These are phyloP conservation scores for Phytophthora cryptogea DNA, from an alignment of 352 stramenopile genomes.

Conservation along the genomic window DNA sequence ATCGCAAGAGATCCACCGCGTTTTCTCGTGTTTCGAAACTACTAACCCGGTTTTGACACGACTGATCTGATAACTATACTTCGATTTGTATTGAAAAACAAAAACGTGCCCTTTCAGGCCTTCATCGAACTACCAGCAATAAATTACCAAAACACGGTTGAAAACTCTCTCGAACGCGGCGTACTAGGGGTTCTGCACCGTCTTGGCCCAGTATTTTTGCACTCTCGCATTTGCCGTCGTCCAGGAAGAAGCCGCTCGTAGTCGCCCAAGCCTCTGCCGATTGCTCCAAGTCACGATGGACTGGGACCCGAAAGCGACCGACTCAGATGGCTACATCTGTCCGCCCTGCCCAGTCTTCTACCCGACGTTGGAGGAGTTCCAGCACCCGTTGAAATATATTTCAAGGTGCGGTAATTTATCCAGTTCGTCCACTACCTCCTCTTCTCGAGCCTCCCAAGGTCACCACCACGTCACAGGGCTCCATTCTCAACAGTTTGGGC, in stretches of 20 bases:
- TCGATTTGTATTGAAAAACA: not conserved
- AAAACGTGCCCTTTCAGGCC: conserved; percentile 3
- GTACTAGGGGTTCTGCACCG: conserved; percentile 4
- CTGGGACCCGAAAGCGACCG: conserved; percentile 60
- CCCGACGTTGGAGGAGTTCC: conserved; percentile 87
- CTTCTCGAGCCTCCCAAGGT: conserved; percentile 1
- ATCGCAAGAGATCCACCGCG: conserved; percentile 8
- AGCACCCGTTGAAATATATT: conserved; percentile 94
- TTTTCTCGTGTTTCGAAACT: conserved; percentile 11
- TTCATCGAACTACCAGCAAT: not conserved
- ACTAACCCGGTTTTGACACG: conserved; percentile 21
- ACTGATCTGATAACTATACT: conserved; percentile 1
- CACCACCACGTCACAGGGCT: not conserved
- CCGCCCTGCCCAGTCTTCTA: conserved; percentile 87
- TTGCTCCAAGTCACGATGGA: conserved; percentile 46
- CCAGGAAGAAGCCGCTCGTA: conserved; percentile 9
- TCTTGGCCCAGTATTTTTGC: conserved; percentile 33
- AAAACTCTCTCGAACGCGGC: not conserved
- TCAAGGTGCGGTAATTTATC: conserved; percentile 79
- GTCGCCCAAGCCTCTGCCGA: not conserved
- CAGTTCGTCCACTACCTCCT: not conserved
- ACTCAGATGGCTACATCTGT: conserved; percentile 80
- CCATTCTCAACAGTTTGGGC: not conserved
- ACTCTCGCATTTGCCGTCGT: conserved; percentile 29
- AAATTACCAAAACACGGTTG: conserved; percentile 15